Conservation (phyloP, 768 basidiomycete species). For the Cytidiella melzeri region DNA sequence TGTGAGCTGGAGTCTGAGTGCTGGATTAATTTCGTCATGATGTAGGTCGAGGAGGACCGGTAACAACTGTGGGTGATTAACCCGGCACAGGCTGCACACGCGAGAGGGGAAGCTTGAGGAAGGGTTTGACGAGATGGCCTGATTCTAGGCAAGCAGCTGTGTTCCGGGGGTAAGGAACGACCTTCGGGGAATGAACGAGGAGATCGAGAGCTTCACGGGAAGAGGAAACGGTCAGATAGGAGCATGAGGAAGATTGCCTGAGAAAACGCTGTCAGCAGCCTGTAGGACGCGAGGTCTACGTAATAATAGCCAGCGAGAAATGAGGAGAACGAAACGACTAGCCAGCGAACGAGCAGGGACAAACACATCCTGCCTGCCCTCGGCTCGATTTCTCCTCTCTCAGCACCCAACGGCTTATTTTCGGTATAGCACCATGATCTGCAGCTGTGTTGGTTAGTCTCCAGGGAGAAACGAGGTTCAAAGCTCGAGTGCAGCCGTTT, state of each 20-base stretch:
- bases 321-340: conserved; percentile 7
- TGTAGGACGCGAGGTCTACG: conserved; percentile 1
- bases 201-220: conserved; percentile 9
- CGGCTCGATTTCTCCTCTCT: too few relatives aligned
- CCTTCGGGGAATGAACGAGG: not conserved
- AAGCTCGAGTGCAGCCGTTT: not conserved
- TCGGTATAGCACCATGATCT: conserved; percentile 4
- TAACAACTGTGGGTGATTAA: conserved; percentile 9
- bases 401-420: conserved; percentile 14
- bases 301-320: conserved; percentile 2
- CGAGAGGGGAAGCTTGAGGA: conserved; percentile 4
- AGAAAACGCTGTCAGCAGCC: conserved; percentile 3
- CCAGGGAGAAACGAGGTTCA: not conserved
- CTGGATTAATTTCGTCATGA: conserved; percentile 5
- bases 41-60: conserved; percentile 8
- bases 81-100: conserved; percentile 7
- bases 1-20: conserved; percentile 4
- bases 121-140: conserved; percentile 3
- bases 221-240: conserved; percentile 2
- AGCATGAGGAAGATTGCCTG: conserved; percentile 1
- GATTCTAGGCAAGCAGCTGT: conserved; percentile 2
- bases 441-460: not conserved
- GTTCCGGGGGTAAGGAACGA: conserved; percentile 3
- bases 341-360: too few relatives aligned
- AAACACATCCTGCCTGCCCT: too few relatives aligned